phyloP scores from a whole-genome alignment of 768 basidiomycete genomes.

The Lactarius akahatsu region DNA sequence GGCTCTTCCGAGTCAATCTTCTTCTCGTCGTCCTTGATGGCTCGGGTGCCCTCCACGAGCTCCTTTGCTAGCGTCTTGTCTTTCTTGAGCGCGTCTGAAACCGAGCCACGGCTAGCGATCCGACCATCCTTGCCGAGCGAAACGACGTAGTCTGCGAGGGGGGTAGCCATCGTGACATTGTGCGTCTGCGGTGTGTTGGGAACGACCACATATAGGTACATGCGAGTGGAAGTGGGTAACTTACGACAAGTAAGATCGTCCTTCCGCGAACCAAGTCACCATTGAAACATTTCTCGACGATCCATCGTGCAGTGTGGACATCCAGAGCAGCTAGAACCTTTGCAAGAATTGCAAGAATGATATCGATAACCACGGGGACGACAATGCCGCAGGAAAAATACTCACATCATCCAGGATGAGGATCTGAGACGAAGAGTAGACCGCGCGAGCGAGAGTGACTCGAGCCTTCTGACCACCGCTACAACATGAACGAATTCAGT shows the following conservation, averaged over 20 bases:
- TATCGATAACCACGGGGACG: not conserved
- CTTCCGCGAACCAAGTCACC: constrained; percentile 49
- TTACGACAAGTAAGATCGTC: constrained; percentile 53
- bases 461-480: constrained; percentile 61
- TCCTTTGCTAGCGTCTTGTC: constrained; percentile 39
- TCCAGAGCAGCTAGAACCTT: constrained; percentile 51
- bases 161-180: constrained; percentile 51
- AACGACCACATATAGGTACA: not conserved
- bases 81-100: constrained; percentile 47
- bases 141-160: constrained; percentile 57
- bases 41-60: constrained; percentile 30
- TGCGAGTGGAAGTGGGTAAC: constrained; percentile 22
- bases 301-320: constrained; percentile 51
- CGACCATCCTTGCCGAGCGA: constrained; percentile 55
- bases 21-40: constrained; percentile 34
- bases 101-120: constrained; percentile 48
- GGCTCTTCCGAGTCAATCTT: constrained; percentile 31
- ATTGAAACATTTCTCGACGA: constrained; percentile 50
- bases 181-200: constrained; percentile 42
- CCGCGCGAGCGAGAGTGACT: constrained; percentile 55
- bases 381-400: not conserved
- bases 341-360: not conserved
- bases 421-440: constrained; percentile 58
- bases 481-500: not conserved
- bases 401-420: constrained; percentile 72